Evolutionary conservation across 2,329 filamentous ascomycete genomes (phyloP), one percentile per base, ranked within the genome.

Genomic region (Colletotrichum godetiae): DNA sequence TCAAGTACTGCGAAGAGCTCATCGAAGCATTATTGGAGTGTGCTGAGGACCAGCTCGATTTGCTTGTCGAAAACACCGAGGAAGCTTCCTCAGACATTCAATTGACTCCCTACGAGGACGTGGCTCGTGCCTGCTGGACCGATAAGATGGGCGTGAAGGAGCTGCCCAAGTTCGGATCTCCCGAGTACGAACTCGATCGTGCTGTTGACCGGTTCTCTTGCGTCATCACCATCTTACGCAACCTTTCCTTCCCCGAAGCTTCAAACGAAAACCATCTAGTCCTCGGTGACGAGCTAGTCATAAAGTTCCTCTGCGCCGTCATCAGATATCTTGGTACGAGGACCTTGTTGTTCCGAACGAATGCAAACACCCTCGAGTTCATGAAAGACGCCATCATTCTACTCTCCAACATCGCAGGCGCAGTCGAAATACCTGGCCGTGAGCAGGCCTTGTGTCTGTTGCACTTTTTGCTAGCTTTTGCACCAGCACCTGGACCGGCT

Each of bases 311-410:
- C 10, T 95, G 94, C 71, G 92, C 92, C 58, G 90, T 95, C 4
- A 95, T 98, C 75, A 89, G 95, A 73, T 94, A 97, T 76, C 88
- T 98, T 15, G 97, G 96, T 35, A 98, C 95, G 4, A 92, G 95
- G 15, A 95, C 95, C 77, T 94, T 96, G 88, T 88, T 98, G 35
- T 85, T 98, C 55, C 91, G 95, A 52, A 94, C 92, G 4, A 90
- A 97, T 76, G 88, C 90, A 79, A 98, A 98, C 82, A 97, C 94
- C 0, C 86, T 98, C 76, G 97, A 99, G 82, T 96, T 98, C 78
- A 97, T 98, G 94, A 99, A 99, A 84, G 97, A 99, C 81, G 87
- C 95, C 35, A 91, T 98, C 71, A 92, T 95, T 19, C 91, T 97
- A 76, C 87, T 99, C 67, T 98, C 96, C 69, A 98, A 99, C 81